These are phyloP conservation scores for Verbena officinalis DNA, from an alignment of 257 asterid genomes.

Conservation along the genomic window DNA sequence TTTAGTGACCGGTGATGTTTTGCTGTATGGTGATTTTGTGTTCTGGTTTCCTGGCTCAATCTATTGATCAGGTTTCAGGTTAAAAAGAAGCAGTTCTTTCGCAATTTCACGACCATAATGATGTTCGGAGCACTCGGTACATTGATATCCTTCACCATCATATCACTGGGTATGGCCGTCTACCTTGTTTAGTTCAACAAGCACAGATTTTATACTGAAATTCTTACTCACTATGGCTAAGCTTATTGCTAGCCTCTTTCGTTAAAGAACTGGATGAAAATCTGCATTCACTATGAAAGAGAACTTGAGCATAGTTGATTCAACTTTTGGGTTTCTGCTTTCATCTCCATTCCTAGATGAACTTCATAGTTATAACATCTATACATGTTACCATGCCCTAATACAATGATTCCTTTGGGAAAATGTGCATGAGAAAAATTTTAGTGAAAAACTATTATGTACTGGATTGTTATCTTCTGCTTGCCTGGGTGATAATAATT, in stretches of 20 bases:
- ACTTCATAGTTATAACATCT: slow-evolving; percentile 9
- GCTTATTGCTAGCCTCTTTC: slow-evolving; percentile 11
- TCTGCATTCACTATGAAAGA: background rate
- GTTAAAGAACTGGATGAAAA: slow-evolving; percentile 21
- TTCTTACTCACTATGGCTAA: slow-evolving; percentile 7
- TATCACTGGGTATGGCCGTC: slow-evolving; percentile 70
- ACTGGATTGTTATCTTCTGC: background rate
- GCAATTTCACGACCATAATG: slow-evolving; percentile 88
- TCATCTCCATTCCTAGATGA: slow-evolving; percentile 14
- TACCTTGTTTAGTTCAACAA: slow-evolving; percentile 28
- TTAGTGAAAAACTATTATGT: slow-evolving; percentile 1
- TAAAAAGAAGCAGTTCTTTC: slow-evolving; percentile 93
- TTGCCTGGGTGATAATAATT: slow-evolving; percentile 12
- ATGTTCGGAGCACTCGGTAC: slow-evolving; percentile 97
- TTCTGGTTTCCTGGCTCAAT: slow-evolving; percentile 24
- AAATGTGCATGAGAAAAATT: slow-evolving; percentile 17
- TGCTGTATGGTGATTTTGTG: slow-evolving; percentile 30
- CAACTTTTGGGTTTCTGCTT: slow-evolving; percentile 14
- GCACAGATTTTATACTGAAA: background rate
- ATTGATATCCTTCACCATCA: slow-evolving; percentile 74
- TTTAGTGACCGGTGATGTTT: slow-evolving; percentile 2
- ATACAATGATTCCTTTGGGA: slow-evolving; percentile 4
- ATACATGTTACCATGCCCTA: slow-evolving; percentile 1
- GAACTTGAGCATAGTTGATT: background rate
- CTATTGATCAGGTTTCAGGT: slow-evolving; percentile 86